Evolutionary conservation across 257 asterid genomes (phyloP), one percentile per base, ranked within the genome.

Genomic region (Salvia hispanica): DNA sequence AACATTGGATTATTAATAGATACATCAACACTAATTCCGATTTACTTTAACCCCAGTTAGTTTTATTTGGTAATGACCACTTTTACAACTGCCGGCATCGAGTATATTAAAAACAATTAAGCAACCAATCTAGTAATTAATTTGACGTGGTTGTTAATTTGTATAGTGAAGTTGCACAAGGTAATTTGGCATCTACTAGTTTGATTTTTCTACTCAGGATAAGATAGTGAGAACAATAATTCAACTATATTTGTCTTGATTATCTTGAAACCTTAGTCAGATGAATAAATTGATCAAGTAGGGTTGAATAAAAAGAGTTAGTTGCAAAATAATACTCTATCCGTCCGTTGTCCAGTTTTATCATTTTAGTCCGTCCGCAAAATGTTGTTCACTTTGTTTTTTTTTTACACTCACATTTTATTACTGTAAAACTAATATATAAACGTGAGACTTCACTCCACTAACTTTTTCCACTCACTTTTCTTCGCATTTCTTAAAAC

Each of bases 21-120:
- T 15, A 42, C 3, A 16, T 18, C 7, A 64, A 64, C 50, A n/a
- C n/a, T n/a, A 42, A 25, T 25, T 1, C 31, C 31, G 31, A 25
- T 25, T 25, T 25, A 25, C 31, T 25, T 25, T 25, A 25, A 25
- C 2, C 2, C 4, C 46, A 15, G 18, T 56, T 55, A 40, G 6
- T 66, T 64, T 36, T 45, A 50, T 31, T 9, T 61, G 39, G 40
- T 58, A 66, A 61, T 3, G 45, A 34, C 25, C 43, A 44, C 43
- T 11, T 28, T 61, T n/a, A 13, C 75, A 45, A 43, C 18, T 15
- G 70, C 66, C 78, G 71, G 78, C 71, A 7, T 57, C 2, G 13
- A 74, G 52, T 60, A 67, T 28, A 53, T 55, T 55, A 37, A 45
- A 5, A 10, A 7, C 12, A 51, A 31, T 40, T 58, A 57, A 62